Evolutionary conservation across 2,329 filamentous ascomycete species (phyloP), one percentile per base, ranked within the genome.

Genomic region (Colletotrichum sp.): DNA sequence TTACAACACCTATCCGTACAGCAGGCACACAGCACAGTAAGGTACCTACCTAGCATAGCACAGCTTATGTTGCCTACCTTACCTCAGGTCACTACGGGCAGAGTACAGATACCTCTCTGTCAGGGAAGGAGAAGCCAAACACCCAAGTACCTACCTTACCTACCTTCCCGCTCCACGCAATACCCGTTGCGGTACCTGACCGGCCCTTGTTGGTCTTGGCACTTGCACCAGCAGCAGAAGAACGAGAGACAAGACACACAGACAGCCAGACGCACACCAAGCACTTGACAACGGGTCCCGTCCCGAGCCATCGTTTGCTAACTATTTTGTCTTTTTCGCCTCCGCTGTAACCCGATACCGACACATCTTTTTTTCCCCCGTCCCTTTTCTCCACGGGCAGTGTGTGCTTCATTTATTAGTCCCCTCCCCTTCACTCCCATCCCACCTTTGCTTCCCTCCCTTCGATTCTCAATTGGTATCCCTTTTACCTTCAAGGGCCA

Each of bases 331-430:
- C 66, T 73, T 62, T 68, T 76, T 66, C 44, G 69, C 73, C 70
- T 68, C 64, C 73, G 70, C 73, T 57, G 44, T 65, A 21, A 63
- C 70, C 73, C 70, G 69, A 63, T 69, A 63, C 73, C 62, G 59
- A 28, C 10, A 28, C 30, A 36, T 71, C 34, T 72, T 72, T 49
- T 21, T 7, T 1, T 7, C 30, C 18, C 30, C 28, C 32, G 18
- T 52, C 18, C 21, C 24, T 64, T 55, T 24, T 26, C 52, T 30
- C 34, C 16, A 36, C 34, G 34, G 34, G 34, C 34, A 24, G 26
- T 60, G 26, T 44, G 63, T 75, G 69, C 63, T 75, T 72, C 72
- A 59, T 75, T 75, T 75, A 75, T 63, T 75, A 75, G 36, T 67
- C 72, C 66, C 69, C 63, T 71, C 39, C 57, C 72, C 30, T 67